Evolutionary conservation across 345 rosid species (phyloP).

Genomic region (Laguncularia racemosa): DNA sequence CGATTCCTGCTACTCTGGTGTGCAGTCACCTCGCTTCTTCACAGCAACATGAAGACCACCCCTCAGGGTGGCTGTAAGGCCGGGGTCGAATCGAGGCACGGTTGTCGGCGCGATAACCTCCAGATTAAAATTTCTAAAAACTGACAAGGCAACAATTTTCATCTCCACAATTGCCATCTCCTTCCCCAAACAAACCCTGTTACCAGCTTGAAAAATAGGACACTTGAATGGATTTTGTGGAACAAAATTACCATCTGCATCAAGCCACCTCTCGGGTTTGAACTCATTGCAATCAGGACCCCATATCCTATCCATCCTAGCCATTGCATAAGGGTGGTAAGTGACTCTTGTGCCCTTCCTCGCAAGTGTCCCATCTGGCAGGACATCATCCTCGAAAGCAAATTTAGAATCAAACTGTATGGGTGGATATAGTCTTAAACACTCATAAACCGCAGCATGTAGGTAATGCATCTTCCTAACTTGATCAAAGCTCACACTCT

Average conservation of each 20-base stretch:
- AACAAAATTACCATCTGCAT: conserved; percentile 28
- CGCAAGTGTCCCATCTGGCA: conserved; percentile 56
- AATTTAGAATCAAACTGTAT: conserved; percentile 50
- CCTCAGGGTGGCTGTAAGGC: conserved; percentile 41
- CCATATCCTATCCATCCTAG: conserved; percentile 59
- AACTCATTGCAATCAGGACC: conserved; percentile 56
- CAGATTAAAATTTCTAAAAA: conserved; percentile 30
- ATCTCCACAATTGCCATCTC: conserved; percentile 67
- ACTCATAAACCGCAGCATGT: conserved; percentile 36
- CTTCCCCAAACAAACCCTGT: conserved; percentile 65
- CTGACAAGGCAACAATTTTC: conserved; percentile 43
- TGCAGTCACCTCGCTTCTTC: conserved; percentile 24
- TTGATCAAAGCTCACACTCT: conserved; percentile 22
- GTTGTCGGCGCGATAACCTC: conserved; percentile 1
- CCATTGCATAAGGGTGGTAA: conserved; percentile 78
- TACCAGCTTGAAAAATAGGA: conserved; percentile 72
- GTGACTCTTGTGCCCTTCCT: conserved; percentile 56
- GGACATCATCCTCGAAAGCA: conserved; percentile 24
- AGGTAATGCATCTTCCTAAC: conserved; percentile 27
- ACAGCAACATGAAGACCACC: conserved; percentile 41
- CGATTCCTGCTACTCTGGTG: conserved; percentile 1
- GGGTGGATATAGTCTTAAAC: conserved; percentile 48
- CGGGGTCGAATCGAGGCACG: conserved; percentile 30
- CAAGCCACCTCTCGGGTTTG: conserved; percentile 72
- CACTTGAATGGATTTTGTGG: conserved; percentile 48